These are phyloP conservation scores for Wickerhamiella sergipiensis DNA, from an alignment of 805 yeast species.

Conservation along the genomic window DNA sequence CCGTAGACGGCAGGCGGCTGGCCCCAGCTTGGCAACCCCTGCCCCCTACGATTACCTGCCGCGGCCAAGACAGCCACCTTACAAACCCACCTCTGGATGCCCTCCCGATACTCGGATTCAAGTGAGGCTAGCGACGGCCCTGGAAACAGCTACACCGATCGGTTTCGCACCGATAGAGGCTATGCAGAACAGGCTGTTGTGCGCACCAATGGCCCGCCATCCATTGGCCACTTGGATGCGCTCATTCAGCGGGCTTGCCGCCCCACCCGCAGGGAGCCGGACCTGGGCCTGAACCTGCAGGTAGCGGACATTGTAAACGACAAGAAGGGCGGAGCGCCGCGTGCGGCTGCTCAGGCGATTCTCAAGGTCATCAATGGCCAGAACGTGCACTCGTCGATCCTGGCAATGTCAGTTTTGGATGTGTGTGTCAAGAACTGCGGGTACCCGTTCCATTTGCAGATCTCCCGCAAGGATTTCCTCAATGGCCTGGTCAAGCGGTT, in stretches of 20 bases:
- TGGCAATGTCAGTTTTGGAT: conserved; percentile 67
- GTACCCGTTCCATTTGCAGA: conserved; percentile 89
- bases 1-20: no score
- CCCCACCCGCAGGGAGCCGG: conserved; percentile 71
- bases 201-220: conserved; percentile 4
- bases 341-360: conserved; percentile 82
- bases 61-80: background rate
- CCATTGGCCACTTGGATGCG: conserved; percentile 9
- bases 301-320: conserved; percentile 88
- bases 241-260: conserved; percentile 70
- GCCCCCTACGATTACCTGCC: background rate
- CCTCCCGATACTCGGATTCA: background rate
- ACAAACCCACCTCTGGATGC: background rate
- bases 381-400: conserved; percentile 70
- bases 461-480: conserved; percentile 85
- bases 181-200: conserved; percentile 4
- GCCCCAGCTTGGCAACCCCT: no score
- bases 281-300: conserved; percentile 74
- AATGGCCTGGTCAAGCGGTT: conserved; percentile 86
- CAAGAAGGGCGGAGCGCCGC: conserved; percentile 78
- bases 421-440: conserved; percentile 95
- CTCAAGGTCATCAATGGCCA: conserved; percentile 71
- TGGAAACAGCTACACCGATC: conserved; percentile 13
- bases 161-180: conserved; percentile 17
- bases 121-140: background rate